Conservation (phyloP, 2,329 filamentous ascomycete genomes). For the Drechslera avenae region DNA sequence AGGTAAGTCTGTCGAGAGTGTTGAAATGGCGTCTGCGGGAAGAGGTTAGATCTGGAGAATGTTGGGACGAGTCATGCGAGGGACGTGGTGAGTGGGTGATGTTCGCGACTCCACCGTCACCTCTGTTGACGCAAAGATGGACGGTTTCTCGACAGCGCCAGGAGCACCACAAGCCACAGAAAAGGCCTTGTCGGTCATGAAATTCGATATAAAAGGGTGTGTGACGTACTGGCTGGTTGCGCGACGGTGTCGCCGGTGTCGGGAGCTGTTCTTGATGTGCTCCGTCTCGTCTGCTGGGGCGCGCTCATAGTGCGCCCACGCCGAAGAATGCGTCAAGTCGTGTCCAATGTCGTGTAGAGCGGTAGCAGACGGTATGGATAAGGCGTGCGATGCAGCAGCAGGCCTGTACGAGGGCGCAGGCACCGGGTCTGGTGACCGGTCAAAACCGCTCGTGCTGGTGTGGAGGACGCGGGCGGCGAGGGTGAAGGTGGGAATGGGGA, state of each 20-base stretch:
- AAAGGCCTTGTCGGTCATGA: background rate
- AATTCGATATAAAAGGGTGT: background rate
- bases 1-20: constrained; percentile 17
- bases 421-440: constrained; percentile 31
- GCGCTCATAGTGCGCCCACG: constrained; percentile 50
- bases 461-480: constrained; percentile 30
- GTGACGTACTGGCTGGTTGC: constrained; percentile 30
- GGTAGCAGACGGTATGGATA: constrained; percentile 8
- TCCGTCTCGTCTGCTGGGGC: constrained; percentile 43
- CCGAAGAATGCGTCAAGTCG: constrained; percentile 33
- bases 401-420: constrained; percentile 17
- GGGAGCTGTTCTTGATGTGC: constrained; percentile 43
- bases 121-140: constrained; percentile 28
- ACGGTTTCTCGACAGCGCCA: constrained; percentile 4
- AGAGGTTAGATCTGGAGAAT: constrained; percentile 7
- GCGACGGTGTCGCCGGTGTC: constrained; percentile 26
- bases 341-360: constrained; percentile 26
- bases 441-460: constrained; percentile 33
- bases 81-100: constrained; percentile 6
- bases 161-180: background rate
- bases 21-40: constrained; percentile 20
- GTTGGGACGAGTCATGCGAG: background rate
- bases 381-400: constrained; percentile 24
- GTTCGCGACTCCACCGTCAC: constrained; percentile 19
- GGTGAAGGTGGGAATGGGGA: constrained; percentile 19